Evolutionary conservation across 768 basidiomycete genomes (phyloP).

Genomic region (Lactifluus subvellereus): DNA sequence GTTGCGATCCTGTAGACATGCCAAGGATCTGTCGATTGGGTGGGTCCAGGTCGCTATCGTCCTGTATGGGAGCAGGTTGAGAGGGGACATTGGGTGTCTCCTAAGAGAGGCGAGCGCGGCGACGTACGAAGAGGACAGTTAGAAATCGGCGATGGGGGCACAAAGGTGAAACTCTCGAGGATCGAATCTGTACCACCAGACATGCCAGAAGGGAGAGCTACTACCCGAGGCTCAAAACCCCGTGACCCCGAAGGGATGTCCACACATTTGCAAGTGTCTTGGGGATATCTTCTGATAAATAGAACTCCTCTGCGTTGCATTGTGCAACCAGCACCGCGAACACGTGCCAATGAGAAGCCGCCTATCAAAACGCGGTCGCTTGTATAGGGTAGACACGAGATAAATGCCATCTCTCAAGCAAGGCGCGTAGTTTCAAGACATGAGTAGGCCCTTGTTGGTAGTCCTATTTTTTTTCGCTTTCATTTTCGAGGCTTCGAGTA

Average conservation of each 20-base stretch:
- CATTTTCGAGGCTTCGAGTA: background rate
- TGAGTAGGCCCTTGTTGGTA: background rate
- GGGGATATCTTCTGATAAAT: background rate
- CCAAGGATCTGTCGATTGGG: too few species aligned
- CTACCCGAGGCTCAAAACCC: background rate
- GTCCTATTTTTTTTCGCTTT: background rate
- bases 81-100: too few species aligned
- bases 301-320: background rate
- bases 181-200: too few species aligned
- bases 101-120: too few species aligned
- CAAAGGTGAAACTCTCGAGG: too few species aligned
- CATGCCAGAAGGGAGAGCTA: background rate
- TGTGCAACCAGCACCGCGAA: conserved; percentile 5
- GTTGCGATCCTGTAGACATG: too few species aligned
- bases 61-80: too few species aligned
- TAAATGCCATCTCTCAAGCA: background rate
- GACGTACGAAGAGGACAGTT: too few species aligned
- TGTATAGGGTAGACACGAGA: background rate
- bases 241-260: background rate
- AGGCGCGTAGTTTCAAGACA: background rate
- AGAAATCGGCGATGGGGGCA: too few species aligned
- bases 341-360: conserved; percentile 8
- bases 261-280: background rate
- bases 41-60: too few species aligned
- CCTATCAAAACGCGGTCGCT: background rate